Conservation (phyloP, 1,284 basidiomycete genomes). For the Meira miltonrushii region DNA sequence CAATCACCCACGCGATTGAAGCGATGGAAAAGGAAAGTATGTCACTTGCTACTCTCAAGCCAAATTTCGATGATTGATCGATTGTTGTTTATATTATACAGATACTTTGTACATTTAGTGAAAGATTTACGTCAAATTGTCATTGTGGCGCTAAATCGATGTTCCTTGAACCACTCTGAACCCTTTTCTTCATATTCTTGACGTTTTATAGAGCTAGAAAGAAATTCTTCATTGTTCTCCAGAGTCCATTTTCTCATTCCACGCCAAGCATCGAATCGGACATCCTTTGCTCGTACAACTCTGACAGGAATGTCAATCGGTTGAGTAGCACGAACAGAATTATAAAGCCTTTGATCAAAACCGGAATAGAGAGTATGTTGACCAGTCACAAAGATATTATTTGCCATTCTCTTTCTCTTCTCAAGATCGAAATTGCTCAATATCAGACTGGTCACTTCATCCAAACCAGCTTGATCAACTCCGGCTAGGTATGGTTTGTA, state of each 20-base stretch:
- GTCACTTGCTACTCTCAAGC: background rate
- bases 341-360: constrained; percentile 68
- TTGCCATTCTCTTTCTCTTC: constrained; percentile 60
- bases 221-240: constrained; percentile 23
- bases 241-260: constrained; percentile 83
- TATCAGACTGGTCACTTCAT: constrained; percentile 80
- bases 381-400: constrained; percentile 85
- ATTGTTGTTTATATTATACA: background rate
- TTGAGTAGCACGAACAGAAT: constrained; percentile 41
- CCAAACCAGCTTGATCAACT: constrained; percentile 86
- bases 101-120: background rate
- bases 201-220: constrained; percentile 62
- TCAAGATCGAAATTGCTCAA: constrained; percentile 72
- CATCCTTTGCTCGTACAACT: constrained; percentile 60
- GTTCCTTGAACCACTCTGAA: constrained; percentile 64
- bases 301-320: constrained; percentile 27
- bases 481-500: constrained; percentile 92
- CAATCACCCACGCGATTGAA: too few species aligned
- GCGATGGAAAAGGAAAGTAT: too few species aligned
- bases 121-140: background rate
- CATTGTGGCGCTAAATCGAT: constrained; percentile 50
- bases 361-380: constrained; percentile 71
- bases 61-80: background rate
- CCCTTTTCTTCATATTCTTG: constrained; percentile 89
- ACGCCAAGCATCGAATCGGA: constrained; percentile 75